Evolutionary conservation across 2,329 filamentous ascomycete genomes (phyloP).

Genomic region (Calonectria fujianensis): DNA sequence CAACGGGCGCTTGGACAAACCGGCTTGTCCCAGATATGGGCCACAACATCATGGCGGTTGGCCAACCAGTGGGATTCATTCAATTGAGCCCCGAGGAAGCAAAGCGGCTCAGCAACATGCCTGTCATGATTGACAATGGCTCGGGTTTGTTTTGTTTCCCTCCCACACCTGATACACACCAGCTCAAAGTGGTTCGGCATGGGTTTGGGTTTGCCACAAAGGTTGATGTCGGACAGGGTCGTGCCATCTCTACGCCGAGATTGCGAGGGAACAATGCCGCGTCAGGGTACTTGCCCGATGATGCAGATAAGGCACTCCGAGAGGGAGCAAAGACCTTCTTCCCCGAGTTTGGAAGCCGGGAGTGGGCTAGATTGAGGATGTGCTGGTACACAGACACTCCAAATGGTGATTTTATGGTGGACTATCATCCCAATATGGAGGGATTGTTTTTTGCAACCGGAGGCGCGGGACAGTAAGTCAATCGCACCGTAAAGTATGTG

Average conservation of each 20-base stretch:
- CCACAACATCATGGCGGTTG: conserved; percentile 76
- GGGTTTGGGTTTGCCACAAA: conserved; percentile 71
- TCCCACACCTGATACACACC: conserved; percentile 64
- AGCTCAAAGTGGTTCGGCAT: conserved; percentile 77
- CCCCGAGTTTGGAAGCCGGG: conserved; percentile 63
- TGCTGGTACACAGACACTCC: conserved; percentile 47
- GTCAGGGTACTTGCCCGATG: conserved; percentile 66
- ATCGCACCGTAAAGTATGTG: neutral
- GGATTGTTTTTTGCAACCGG: conserved; percentile 44
- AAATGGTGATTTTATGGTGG: conserved; percentile 41
- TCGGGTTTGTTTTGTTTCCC: conserved; percentile 73
- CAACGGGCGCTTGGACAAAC: conserved; percentile 80
- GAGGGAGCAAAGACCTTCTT: conserved; percentile 70
- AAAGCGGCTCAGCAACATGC: conserved; percentile 69
- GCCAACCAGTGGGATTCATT: conserved; percentile 79
- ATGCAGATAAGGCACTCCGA: conserved; percentile 71
- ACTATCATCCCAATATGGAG: conserved; percentile 38
- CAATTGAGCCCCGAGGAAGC: conserved; percentile 76
- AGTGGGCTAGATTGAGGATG: conserved; percentile 35
- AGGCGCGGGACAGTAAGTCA: conserved; percentile 42
- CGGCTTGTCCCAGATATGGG: conserved; percentile 70
- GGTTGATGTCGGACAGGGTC: conserved; percentile 39
- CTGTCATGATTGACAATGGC: conserved; percentile 73
- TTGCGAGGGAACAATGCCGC: conserved; percentile 59
- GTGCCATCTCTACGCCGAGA: conserved; percentile 56